Base-by-base conservation (phyloP, 2,329 filamentous ascomycete species). In the Penicillium paneum region DNA sequence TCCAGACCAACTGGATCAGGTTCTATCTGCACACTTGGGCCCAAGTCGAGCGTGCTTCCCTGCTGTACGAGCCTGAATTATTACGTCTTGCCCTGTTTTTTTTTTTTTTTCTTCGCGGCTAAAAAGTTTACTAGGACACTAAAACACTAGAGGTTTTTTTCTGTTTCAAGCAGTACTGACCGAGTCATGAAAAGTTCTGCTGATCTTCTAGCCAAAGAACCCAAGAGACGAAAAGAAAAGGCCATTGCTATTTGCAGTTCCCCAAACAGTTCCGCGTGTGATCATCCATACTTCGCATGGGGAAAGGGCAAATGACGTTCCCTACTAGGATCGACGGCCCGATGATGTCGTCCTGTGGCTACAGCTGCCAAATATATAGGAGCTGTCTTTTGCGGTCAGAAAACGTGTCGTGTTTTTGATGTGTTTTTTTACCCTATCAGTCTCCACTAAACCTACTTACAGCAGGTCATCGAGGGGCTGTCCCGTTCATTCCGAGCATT, bases 271-370 rank as follows among this genome's bases (percentile, higher is more conserved):
- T 42, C 53, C 48, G 48, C 45, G 55, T 58, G 55, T 49, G 59
- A 54, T 49, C 56, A 13, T 49, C 39, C 34, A 26, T 32, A 28
- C n/a, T 32, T 41, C 32, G 26, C 26, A 19, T 42, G 29, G 49
- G 34, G 39, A 49, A 29, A 39, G 35, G 24, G 15, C 32, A 36
- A 58, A 42, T 56, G 55, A 58, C 57, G 52, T 61, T 35, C 50
- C 45, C 19, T 34, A 21, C 43, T 52, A 53, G 39, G 61, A 63
- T 62, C 57, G 55, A 55, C 61, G 41, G 36, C 46, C 50, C 45
- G 32, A 62, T 63, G 61, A 62, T 60, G 61, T 62, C 57, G 59
- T 55, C 52, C 49, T 38, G 46, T 52, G 51, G 50, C 42, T 31
- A 17, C 44, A 21, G 49, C 56, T 54, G 43, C 57, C 54, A 57